These are phyloP conservation scores for Pittosporum tobira DNA, from an alignment of 129 eudicot genomes.

Conservation along the genomic window DNA sequence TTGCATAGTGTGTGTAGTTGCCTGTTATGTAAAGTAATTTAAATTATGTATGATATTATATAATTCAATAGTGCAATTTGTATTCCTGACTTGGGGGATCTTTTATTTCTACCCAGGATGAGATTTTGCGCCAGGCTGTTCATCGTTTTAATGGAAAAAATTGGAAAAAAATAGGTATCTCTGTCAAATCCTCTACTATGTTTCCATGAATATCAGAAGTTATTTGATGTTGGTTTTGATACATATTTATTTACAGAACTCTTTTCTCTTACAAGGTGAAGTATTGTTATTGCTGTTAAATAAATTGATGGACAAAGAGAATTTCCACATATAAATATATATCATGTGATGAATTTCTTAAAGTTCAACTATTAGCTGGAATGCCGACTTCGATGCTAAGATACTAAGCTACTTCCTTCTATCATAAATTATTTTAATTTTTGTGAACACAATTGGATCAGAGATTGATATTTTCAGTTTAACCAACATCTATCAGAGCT, in stretches of 20 bases:
- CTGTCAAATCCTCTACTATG: not conserved
- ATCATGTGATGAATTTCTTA: too few species aligned
- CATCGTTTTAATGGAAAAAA: slow-evolving; percentile 70
- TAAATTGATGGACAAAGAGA: not conserved
- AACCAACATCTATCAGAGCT: too few species aligned
- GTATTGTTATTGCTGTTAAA: too few species aligned
- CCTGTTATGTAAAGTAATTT: too few species aligned
- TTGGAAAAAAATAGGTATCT: slow-evolving; percentile 87
- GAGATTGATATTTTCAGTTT: too few species aligned
- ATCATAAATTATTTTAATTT: too few species aligned
- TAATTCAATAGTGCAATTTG: not conserved
- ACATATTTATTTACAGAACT: not conserved
- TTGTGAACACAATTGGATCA: too few species aligned
- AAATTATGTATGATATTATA: not conserved
- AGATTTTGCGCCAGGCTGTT: slow-evolving; percentile 64
- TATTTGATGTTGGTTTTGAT: not conserved
- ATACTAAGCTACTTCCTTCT: too few species aligned
- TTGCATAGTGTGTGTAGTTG: too few species aligned
- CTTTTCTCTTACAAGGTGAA: not conserved
- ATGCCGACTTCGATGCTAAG: too few species aligned
- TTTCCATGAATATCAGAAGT: not conserved
- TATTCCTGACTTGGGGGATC: not conserved
- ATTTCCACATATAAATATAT: not conserved
- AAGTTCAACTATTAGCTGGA: not conserved
- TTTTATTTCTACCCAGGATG: slow-evolving; percentile 47